Evolutionary conservation across 2,329 filamentous ascomycete species (phyloP), one percentile per base, ranked within the genome.

Genomic region (Colletotrichum simmondsii): DNA sequence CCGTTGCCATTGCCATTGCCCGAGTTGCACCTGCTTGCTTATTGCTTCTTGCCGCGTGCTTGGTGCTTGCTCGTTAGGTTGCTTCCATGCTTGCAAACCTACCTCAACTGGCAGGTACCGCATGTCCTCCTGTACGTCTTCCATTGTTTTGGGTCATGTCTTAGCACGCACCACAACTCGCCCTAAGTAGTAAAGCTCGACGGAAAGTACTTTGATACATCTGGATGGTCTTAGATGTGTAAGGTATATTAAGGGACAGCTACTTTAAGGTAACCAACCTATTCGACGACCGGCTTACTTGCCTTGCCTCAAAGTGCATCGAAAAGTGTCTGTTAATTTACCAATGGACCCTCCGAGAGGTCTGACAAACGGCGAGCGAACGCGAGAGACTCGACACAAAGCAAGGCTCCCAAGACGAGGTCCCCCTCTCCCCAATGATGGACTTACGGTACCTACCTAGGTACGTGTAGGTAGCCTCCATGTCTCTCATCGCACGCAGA

Each of bases 151-250:
- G 59, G 69, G 28, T 52, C 14, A 32, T 63, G 58, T 72, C 65
- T 64, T 59, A 64, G 65, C 65, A 63, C 59, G 14, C 69, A 63
- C 65, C 54, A 42, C 66, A 70, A 46, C 59, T 72, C 32, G 32
- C 66, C 66, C 32, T 37, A 70, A 72, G 22, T 59, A 70, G 60
- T 30, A 60, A 70, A 35, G 70, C 65, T 49, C 57, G 58, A 59
- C 30, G 65, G 12, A 35, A 35, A 22, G 28, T 32, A 46, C 46
- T 32, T 53, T 16, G 14, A 46, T 46, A n/a, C 49, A 28, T 16
- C 26, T 28, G 54, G 49, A 26, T 49, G 56, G 28, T 64, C 63
- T 71, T 49, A 35, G 63, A 49, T 60, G 66, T 5, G 37, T n/a
- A n/a, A n/a, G n/a, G n/a, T 37, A 37, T 10, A 53, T 32, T 24